Evolutionary conservation across 768 basidiomycete genomes (phyloP), one percentile per base, ranked within the genome.

Genomic region (Russula compacta): DNA sequence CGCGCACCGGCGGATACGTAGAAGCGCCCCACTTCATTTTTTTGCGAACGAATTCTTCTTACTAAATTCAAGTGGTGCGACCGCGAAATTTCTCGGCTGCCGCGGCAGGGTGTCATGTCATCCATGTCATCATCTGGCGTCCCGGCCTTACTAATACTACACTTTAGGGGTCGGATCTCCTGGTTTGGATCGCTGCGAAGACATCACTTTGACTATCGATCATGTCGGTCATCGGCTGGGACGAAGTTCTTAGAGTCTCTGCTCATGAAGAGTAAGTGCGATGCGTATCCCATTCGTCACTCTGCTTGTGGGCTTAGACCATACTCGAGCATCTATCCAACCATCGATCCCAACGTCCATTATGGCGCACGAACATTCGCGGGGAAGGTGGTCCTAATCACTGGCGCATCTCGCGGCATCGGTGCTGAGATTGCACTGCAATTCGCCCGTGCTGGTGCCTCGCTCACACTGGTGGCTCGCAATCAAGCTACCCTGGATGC

Each of bases 211-310:
- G 5, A 4, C n/a, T n/a, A n/a, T 17, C 43, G n/a, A 15, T 19
- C 24, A 46, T 52, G 36, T 52, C 38, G 1, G 2, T 43, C 32
- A 24, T 54, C 32, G 47, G 56, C 21, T 3, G 14, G 6, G 39
- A 58, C 39, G 56, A 58, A 48, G 56, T 42, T 17, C 47, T 58
- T 17, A 50, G 50, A 19, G 56, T 58, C 11, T 32, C 56, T 11
- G 6, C 1, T 32, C 48, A n/a, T n/a, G 24, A 40, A 17, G 48
- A 58, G 47, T 58, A 19, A 49, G 56, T 39, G 24, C 24, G 24
- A 29, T 29, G 24, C 24, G 24, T 3, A 29, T 29, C 1, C 24
- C 24, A 29, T 29, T 29, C 24, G 24, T 29, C 24, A 29, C 24
- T 29, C 24, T 29, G 3, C 24, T 29, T 2, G 24, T 29, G 3